Evolutionary conservation across 768 basidiomycete species (phyloP), one percentile per base, ranked within the genome.

Genomic region (Pleurotus tuoliensis): DNA sequence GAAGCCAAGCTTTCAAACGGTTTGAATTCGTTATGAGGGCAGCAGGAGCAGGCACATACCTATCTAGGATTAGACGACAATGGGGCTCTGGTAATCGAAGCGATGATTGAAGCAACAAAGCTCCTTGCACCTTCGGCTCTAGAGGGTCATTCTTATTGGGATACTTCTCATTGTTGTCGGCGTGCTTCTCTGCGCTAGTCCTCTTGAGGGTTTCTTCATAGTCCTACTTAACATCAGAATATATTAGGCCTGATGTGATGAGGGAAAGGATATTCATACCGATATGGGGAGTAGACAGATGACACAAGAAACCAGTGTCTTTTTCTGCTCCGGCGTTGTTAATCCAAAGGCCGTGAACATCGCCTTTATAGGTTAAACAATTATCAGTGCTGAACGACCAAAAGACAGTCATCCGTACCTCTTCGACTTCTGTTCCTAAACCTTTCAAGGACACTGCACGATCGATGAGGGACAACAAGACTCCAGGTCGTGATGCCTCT

Each of bases 31-130:
- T 12, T 34, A 47, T 12, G 18, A 2, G 47, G 7, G 9, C 16
- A 34, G 59, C 57, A 65, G 60, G 30, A 56, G 40, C 45, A 39
- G 30, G 12, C 27, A 53, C 73, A 57, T 58, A 92, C 94, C 88
- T 90, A 27, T 87, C 78, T 20, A 87, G 71, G 3, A 94, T 83
- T 20, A 82, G 70, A 47, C 81, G 76, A 63, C 90, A 88, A 61
- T 88, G 81, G 1, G 88, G 84, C 7, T 80, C 76, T 0, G 82
- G 70, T 20, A 97, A 77, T 27, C 78, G 80, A 22, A 98, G 78
- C 57, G 98, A 72, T 3, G 89, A 85, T 69, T 98, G 94, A 2
- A 98, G 70, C 11, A 99, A 71, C 15, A 98, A 70, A 2, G 91
- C 89, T 1, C 96, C 96, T 67, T 94, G 92, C 11, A 88, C 81